A percentile compares a stretch with the other conserved stretches of the same genome.
Evolutionary conservation across 2,329 filamentous ascomycete genomes (phyloP).

Genomic region (Lecanicillium sp.): DNA sequence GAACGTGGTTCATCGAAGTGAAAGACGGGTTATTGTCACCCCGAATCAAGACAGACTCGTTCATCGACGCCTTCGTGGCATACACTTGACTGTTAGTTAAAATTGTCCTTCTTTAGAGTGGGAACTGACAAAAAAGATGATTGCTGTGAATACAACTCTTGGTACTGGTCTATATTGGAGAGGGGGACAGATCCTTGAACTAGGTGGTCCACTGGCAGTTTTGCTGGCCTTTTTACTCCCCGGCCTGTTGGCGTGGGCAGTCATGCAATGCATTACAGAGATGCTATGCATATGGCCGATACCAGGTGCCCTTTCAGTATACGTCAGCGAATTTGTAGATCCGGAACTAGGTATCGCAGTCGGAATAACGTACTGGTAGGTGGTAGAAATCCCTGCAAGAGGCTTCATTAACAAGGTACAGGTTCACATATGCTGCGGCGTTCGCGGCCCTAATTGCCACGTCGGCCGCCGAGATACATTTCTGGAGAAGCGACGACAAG

Average conservation of each 20-base stretch:
- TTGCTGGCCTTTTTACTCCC: constrained; percentile 24
- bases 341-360: constrained; percentile 26
- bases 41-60: constrained; percentile 13
- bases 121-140: too few species aligned
- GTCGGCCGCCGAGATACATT: constrained; percentile 21
- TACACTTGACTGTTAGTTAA: constrained; percentile 22
- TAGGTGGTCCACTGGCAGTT: constrained; percentile 23
- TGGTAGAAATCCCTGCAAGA: constrained; percentile 21
- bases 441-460: constrained; percentile 23
- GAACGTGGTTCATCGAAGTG: constrained; percentile 5
- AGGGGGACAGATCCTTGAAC: constrained; percentile 24
- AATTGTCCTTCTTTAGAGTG: too few species aligned
- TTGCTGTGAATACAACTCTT: constrained; percentile 24
- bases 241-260: constrained; percentile 24
- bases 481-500: constrained; percentile 18
- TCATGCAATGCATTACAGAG: constrained; percentile 28
- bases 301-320: constrained; percentile 26
- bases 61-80: constrained; percentile 21
- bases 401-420: constrained; percentile 7
- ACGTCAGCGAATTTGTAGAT: constrained; percentile 28
- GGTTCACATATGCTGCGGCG: constrained; percentile 25
- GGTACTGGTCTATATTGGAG: constrained; percentile 26
- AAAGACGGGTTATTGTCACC: constrained; percentile 16
- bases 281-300: constrained; percentile 28
- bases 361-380: constrained; percentile 28